A percentile compares a stretch with the other conserved stretches of the same genome.
phyloP scores from a whole-genome alignment of 176 grass and related monocot genomes.

The Otatea glauca region DNA sequence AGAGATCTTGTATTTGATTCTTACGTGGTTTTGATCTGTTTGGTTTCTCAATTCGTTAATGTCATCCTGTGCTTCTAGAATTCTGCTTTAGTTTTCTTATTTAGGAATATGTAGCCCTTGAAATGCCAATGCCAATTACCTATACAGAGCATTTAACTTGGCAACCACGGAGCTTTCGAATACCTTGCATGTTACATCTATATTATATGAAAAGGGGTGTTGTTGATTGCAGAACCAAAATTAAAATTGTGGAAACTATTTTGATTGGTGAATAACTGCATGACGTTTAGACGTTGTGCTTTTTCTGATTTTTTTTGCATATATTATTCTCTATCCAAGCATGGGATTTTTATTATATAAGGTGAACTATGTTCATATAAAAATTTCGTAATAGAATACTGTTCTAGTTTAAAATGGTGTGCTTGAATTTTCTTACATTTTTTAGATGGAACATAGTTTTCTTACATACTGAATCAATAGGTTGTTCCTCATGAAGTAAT shows the following conservation, averaged over 20 bases:
- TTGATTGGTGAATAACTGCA: background rate
- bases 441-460: background rate
- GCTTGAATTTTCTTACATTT: background rate
- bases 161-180: background rate
- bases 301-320: background rate
- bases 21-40: background rate
- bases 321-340: background rate
- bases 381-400: conserved; percentile 18
- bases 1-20: background rate
- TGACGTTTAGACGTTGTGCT: background rate
- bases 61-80: background rate
- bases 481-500: conserved; percentile 85
- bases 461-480: conserved; percentile 46
- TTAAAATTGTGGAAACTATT: conserved; percentile 10
- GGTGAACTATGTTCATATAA: conserved; percentile 1
- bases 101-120: background rate
- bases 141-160: conserved; percentile 2
- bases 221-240: conserved; percentile 9
- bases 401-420: background rate
- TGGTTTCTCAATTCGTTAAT: background rate
- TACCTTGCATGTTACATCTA: background rate
- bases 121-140: background rate
- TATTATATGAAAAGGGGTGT: conserved; percentile 9
- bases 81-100: conserved; percentile 12
- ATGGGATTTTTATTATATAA: conserved; percentile 22